phyloP scores from a whole-genome alignment of 1,284 basidiomycete species.

The Sanguinoderma infundibulare region DNA sequence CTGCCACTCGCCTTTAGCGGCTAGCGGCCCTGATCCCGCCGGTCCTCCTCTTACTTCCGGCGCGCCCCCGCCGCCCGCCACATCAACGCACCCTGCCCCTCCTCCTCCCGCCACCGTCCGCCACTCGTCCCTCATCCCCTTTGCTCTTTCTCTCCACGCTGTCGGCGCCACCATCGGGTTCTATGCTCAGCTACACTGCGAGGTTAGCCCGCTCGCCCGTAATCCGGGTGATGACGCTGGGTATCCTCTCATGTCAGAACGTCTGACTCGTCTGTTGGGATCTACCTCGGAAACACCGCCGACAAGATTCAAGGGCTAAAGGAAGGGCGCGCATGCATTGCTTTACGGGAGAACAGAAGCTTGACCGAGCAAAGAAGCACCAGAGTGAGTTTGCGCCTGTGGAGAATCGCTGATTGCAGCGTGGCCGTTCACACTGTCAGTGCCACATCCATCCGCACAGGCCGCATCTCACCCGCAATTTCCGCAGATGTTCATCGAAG shows the following conservation, averaged over 20 bases:
- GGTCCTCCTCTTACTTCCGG: not conserved
- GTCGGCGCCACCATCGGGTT: not conserved
- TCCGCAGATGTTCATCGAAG: not conserved
- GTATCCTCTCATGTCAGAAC: not conserved
- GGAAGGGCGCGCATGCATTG: too few relatives aligned
- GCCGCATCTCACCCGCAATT: not conserved
- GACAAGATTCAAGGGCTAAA: not conserved
- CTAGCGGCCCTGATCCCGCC: not conserved
- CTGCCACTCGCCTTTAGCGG: not conserved
- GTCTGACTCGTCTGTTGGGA: not conserved
- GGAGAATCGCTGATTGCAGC: not conserved
- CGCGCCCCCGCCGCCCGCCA: not conserved
- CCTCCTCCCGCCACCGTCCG: not conserved
- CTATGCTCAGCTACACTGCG: not conserved
- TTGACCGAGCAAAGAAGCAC: not conserved
- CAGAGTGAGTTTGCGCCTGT: not conserved
- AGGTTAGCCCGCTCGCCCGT: not conserved
- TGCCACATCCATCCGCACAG: not conserved
- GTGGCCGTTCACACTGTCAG: not conserved
- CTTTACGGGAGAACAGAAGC: not conserved
- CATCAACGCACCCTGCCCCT: not conserved
- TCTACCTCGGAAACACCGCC: not conserved
- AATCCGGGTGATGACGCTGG: not conserved
- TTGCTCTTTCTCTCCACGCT: not conserved
- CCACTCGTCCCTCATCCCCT: not conserved